A percentile compares a stretch with the other conserved stretches of the same genome.
phyloP scores from a whole-genome alignment of 306 rosid species.

The Coriaria nepalensis region DNA sequence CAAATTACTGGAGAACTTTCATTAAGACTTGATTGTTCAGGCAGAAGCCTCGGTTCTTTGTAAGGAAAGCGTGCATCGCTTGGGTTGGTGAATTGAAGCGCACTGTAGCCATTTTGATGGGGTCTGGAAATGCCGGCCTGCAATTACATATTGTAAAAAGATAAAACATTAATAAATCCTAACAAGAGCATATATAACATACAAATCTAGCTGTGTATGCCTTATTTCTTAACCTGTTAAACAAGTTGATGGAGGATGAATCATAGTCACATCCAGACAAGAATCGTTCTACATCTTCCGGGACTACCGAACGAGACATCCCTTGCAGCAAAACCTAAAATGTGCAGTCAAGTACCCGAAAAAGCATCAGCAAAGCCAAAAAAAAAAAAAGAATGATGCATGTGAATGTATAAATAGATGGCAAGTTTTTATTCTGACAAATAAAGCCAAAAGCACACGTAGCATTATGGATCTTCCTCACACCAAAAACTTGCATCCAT shows the following conservation, averaged over 20 bases:
- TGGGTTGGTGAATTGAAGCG: conserved; percentile 36
- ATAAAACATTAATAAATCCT: conserved; percentile 10
- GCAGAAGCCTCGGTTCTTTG: conserved; percentile 53
- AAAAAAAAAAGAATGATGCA: background rate
- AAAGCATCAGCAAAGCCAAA: conserved; percentile 2
- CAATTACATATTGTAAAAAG: conserved; percentile 9
- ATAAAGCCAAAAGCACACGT: no score
- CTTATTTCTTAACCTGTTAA: conserved; percentile 32
- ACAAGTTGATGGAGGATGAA: conserved; percentile 28
- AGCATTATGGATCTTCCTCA: no score
- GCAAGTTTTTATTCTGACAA: no score
- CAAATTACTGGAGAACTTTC: conserved; percentile 54
- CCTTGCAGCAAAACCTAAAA: conserved; percentile 63
- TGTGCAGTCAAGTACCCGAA: conserved; percentile 11
- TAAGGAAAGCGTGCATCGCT: conserved; percentile 55
- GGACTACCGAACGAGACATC: conserved; percentile 19
- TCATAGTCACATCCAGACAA: conserved; percentile 45
- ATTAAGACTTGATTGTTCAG: conserved; percentile 36
- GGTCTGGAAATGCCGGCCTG: conserved; percentile 30
- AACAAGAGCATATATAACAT: background rate
- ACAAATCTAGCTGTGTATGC: conserved; percentile 3
- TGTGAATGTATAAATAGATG: no score
- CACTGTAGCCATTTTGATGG: conserved; percentile 36
- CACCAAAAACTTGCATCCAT: no score
- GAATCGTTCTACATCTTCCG: conserved; percentile 42